phyloP scores from a whole-genome alignment of 2,329 filamentous ascomycete species.

The Xylariomycetidae sp. region DNA sequence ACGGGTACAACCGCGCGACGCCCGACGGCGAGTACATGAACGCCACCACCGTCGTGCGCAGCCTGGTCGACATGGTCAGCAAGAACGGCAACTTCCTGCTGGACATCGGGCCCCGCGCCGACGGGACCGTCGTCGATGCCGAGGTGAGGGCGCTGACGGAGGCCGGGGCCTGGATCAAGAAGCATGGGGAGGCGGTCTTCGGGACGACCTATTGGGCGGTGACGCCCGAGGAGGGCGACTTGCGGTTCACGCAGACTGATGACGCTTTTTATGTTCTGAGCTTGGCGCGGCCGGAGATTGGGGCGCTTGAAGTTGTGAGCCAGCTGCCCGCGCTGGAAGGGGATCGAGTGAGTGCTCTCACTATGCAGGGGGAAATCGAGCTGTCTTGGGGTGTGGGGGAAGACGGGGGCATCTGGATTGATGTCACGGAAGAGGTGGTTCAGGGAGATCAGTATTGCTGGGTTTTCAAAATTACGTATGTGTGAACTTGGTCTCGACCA shows the following conservation, averaged over 20 bases:
- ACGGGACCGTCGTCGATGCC: constrained; percentile 43
- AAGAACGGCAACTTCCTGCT: constrained; percentile 54
- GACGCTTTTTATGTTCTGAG: constrained; percentile 48
- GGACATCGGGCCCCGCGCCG: constrained; percentile 46
- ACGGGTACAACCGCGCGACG: constrained; percentile 52
- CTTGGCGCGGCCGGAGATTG: constrained; percentile 31
- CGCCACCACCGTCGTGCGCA: constrained; percentile 38
- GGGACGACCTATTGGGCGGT: constrained; percentile 47
- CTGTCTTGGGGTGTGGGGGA: constrained; percentile 9
- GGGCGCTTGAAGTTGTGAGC: constrained; percentile 32
- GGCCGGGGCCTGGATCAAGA: constrained; percentile 48
- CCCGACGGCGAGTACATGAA: constrained; percentile 43
- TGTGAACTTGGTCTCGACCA: neutral
- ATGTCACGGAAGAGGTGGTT: neutral
- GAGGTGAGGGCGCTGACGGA: constrained; percentile 40
- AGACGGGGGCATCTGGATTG: neutral
- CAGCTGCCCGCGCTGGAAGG: constrained; percentile 39
- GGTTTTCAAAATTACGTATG: neutral
- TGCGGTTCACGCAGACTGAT: constrained; percentile 44
- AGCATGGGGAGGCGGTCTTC: constrained; percentile 47
- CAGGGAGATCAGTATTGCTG: neutral
- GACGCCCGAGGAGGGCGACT: constrained; percentile 27
- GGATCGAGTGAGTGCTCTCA: constrained; percentile 38
- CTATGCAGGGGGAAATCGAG: constrained; percentile 19
- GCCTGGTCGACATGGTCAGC: constrained; percentile 46